phyloP scores from a whole-genome alignment of 2,329 filamentous ascomycete genomes.

The Neonectria magnoliae region DNA sequence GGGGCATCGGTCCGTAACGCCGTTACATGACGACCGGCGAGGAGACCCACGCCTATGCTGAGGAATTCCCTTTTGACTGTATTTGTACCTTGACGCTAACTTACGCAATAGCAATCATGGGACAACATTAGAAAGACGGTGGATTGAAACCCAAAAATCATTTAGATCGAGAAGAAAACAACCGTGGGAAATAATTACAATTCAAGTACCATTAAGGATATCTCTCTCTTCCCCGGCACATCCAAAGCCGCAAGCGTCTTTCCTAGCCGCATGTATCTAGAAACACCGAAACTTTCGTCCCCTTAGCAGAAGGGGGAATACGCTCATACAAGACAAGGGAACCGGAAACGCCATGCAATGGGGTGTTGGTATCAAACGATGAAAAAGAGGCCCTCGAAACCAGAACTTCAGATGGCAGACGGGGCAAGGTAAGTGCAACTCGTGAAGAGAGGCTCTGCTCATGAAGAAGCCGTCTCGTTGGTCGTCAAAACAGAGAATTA shows the following conservation, averaged over 20 bases:
- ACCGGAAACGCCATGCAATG: slow-evolving; percentile 43
- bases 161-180: not conserved
- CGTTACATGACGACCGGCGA: not conserved
- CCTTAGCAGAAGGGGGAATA: slow-evolving; percentile 12
- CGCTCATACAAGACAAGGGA: slow-evolving; percentile 25
- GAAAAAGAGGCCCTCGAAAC: slow-evolving; percentile 12
- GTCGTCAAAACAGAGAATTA: slow-evolving; percentile 38
- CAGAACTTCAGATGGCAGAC: slow-evolving; percentile 8
- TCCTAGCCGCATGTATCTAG: slow-evolving; percentile 10
- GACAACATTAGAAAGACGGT: not conserved
- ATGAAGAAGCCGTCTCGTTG: slow-evolving; percentile 39
- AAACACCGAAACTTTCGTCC: slow-evolving; percentile 17
- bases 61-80: not conserved
- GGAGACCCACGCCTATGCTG: too few relatives aligned
- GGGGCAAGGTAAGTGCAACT: slow-evolving; percentile 24
- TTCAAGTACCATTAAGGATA: slow-evolving; percentile 29
- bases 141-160: not conserved
- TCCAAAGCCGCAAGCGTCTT: slow-evolving; percentile 19
- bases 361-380: slow-evolving; percentile 43
- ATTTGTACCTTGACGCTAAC: not conserved
- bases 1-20: not conserved
- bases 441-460: slow-evolving; percentile 38
- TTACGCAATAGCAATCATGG: too few relatives aligned
- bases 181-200: slow-evolving; percentile 7
- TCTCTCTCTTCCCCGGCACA: slow-evolving; percentile 15